Evolutionary conservation across 2,329 filamentous ascomycete genomes (phyloP).

Genomic region (Hymenoscyphus fraxineus): DNA sequence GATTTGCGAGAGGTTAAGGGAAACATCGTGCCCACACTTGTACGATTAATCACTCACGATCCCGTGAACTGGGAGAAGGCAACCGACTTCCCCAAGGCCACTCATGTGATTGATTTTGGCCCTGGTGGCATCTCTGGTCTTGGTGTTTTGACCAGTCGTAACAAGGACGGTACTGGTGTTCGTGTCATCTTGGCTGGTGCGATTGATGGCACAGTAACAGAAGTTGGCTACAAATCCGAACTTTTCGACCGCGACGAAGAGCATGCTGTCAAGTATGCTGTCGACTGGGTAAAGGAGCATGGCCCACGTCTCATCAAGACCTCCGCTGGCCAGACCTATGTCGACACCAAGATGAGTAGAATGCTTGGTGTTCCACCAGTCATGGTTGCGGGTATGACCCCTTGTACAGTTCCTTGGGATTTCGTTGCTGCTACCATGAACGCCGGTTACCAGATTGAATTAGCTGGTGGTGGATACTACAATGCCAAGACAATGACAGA

Average conservation of each 20-base stretch:
- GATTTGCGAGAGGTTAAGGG: slow-evolving; percentile 72
- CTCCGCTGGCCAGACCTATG: slow-evolving; percentile 81
- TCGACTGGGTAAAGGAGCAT: slow-evolving; percentile 97
- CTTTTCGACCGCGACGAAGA: slow-evolving; percentile 95
- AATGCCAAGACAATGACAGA: slow-evolving; percentile 77
- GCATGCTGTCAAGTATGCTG: slow-evolving; percentile 88
- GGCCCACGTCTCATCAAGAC: slow-evolving; percentile 90
- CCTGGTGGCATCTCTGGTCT: slow-evolving; percentile 95
- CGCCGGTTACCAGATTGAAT: slow-evolving; percentile 88
- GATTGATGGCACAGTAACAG: slow-evolving; percentile 83
- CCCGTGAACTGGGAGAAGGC: slow-evolving; percentile 95
- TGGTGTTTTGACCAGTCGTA: slow-evolving; percentile 92
- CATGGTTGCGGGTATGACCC: slow-evolving; percentile 93
- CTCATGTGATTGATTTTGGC: slow-evolving; percentile 94
- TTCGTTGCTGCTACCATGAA: slow-evolving; percentile 92
- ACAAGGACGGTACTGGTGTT: slow-evolving; percentile 97
- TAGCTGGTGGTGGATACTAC: slow-evolving; percentile 88
- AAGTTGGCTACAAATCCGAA: slow-evolving; percentile 97
- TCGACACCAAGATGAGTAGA: slow-evolving; percentile 95
- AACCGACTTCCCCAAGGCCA: slow-evolving; percentile 84
- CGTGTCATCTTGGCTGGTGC: slow-evolving; percentile 91
- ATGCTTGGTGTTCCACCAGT: slow-evolving; percentile 80
- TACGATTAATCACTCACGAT: slow-evolving; percentile 92
- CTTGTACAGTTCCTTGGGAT: slow-evolving; percentile 82
- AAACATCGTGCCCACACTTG: slow-evolving; percentile 79